Evolutionary conservation across 495 filamentous ascomycete species (phyloP).

Genomic region (Penicillium taxi): DNA sequence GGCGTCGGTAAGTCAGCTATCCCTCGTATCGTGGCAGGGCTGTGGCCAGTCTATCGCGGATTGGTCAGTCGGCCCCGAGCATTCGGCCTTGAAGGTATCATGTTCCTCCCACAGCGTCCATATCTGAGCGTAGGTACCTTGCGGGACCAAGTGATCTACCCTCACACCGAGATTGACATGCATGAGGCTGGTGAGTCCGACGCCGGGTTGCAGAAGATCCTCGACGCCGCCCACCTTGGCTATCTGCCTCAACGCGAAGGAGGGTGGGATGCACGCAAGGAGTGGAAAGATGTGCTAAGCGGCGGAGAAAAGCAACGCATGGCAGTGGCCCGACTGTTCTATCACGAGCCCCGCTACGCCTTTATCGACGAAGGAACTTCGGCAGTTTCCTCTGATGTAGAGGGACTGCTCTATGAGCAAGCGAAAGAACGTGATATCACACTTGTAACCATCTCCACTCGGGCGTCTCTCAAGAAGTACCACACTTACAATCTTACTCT

Average conservation of each 20-base stretch:
- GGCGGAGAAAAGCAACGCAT: slow-evolving; percentile 98
- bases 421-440: slow-evolving; percentile 91
- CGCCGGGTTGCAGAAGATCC: slow-evolving; percentile 59
- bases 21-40: slow-evolving; percentile 77
- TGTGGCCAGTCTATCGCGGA: slow-evolving; percentile 94
- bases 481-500: slow-evolving; percentile 85
- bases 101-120: slow-evolving; percentile 94
- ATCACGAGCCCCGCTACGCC: slow-evolving; percentile 90
- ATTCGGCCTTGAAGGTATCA: slow-evolving; percentile 81
- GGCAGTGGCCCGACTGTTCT: slow-evolving; percentile 79
- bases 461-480: slow-evolving; percentile 88
- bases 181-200: slow-evolving; percentile 69
- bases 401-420: slow-evolving; percentile 85
- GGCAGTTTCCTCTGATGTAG: slow-evolving; percentile 88
- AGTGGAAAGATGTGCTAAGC: slow-evolving; percentile 95
- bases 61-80: slow-evolving; percentile 77
- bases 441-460: slow-evolving; percentile 86
- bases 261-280: slow-evolving; percentile 93
- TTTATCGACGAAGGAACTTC: slow-evolving; percentile 94
- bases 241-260: slow-evolving; percentile 89
- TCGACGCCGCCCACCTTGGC: slow-evolving; percentile 77
- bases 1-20: slow-evolving; percentile 92
- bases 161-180: slow-evolving; percentile 92
- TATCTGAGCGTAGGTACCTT: slow-evolving; percentile 94
- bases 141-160: slow-evolving; percentile 96